Conservation (phyloP, 202 grass and related monocot genomes). For the Saccharum hybrid region DNA sequence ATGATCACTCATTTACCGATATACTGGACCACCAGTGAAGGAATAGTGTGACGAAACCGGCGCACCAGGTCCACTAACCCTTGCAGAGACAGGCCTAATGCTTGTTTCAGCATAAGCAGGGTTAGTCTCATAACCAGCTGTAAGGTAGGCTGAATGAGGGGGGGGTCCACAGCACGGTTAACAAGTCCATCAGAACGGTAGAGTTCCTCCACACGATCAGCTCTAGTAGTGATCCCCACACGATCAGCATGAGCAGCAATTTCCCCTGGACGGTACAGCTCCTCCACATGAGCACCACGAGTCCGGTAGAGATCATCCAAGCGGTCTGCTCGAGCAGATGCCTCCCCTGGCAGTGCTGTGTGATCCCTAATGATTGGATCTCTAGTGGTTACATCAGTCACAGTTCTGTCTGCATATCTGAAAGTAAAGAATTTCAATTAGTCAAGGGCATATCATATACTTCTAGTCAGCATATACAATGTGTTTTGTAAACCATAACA, state of each 20-base stretch:
- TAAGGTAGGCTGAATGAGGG: slow-evolving; percentile 20
- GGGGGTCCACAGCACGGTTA: slow-evolving; percentile 36
- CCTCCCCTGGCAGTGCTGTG: slow-evolving; percentile 21
- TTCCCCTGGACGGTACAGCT: slow-evolving; percentile 42
- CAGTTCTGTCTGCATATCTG: slow-evolving; percentile 53
- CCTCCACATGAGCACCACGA: slow-evolving; percentile 41
- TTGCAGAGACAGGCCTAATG: slow-evolving; percentile 32
- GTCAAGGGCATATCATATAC: slow-evolving; percentile 26
- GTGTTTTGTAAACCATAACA: slow-evolving; percentile 23
- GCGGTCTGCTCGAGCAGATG: slow-evolving; percentile 36
- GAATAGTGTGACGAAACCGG: slow-evolving; percentile 50
- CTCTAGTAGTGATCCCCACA: slow-evolving; percentile 26
- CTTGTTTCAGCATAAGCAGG: slow-evolving; percentile 47
- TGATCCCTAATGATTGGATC: slow-evolving; percentile 57
- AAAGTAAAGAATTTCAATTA: slow-evolving; percentile 39
- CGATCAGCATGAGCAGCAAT: slow-evolving; percentile 29
- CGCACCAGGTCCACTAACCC: slow-evolving; percentile 23
- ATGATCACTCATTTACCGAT: slow-evolving; percentile 45
- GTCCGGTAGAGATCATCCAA: slow-evolving; percentile 37
- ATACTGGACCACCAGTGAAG: slow-evolving; percentile 45
- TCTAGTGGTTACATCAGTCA: slow-evolving; percentile 37
- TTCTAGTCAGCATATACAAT: slow-evolving; percentile 9
- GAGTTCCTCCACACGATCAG: slow-evolving; percentile 40
- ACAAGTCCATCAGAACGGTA: slow-evolving; percentile 41
- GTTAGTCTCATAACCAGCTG: slow-evolving; percentile 37